These are phyloP conservation scores for Plectosphaerella sp. DNA, from an alignment of 2,329 filamentous ascomycete species.

Conservation along the genomic window DNA sequence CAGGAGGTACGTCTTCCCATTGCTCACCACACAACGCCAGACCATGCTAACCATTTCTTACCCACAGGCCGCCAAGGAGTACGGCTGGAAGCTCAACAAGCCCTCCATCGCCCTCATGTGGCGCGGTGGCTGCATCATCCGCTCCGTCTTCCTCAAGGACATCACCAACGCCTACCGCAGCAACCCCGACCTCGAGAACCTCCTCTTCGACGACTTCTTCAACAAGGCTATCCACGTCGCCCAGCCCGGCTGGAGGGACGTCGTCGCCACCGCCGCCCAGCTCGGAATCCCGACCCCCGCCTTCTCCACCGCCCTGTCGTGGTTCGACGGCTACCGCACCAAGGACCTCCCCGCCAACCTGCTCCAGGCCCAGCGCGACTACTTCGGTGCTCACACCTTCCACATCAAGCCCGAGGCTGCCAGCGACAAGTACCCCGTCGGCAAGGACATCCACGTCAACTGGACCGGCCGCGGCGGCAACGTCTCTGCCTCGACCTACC, in stretches of 20 bases:
- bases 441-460: conserved; percentile 96
- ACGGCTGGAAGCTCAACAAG: conserved; percentile 99
- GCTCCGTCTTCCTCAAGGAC: conserved; percentile 99
- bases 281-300: conserved; percentile 94
- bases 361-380: conserved; percentile 97
- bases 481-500: conserved; percentile 95
- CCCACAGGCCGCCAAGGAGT: conserved; percentile 82
- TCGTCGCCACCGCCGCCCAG: conserved; percentile 85
- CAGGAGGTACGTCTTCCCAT: conserved; percentile 62
- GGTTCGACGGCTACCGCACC: conserved; percentile 98
- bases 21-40: background rate
- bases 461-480: conserved; percentile 98
- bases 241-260: conserved; percentile 86
- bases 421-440: conserved; percentile 74
- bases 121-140: conserved; percentile 99
- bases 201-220: conserved; percentile 99
- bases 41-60: conserved; percentile 17
- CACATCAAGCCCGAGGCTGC: conserved; percentile 77
- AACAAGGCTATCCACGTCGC: conserved; percentile 98
- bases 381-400: conserved; percentile 96
- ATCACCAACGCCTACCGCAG: conserved; percentile 96
- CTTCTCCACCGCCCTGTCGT: conserved; percentile 94
- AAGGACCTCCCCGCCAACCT: conserved; percentile 97
- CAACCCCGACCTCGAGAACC: conserved; percentile 92
- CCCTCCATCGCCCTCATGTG: conserved; percentile 99